Evolutionary conservation across 768 basidiomycete genomes (phyloP), one percentile per base, ranked within the genome.

Genomic region (Lactifluus pinguis): DNA sequence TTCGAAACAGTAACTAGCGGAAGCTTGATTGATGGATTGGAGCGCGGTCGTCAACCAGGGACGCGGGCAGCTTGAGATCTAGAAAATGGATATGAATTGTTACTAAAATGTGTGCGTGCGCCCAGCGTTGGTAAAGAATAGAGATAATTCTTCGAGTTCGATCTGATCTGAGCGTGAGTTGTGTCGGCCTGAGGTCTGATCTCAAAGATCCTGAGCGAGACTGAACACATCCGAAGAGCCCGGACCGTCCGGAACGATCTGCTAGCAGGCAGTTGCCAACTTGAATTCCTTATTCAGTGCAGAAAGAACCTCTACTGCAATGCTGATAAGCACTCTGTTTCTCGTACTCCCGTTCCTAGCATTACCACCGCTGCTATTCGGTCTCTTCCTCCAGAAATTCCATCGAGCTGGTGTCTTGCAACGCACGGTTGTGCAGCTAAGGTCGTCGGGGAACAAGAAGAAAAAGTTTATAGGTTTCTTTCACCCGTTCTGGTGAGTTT

Each of bases 401-500:
- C 14, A 25, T 29, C n/a, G 41, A 0, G 21, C 25, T 34, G 3
- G 13, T 0, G 25, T 9, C 10, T 58, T 48, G 13, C 61, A 54
- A 54, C 61, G 56, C 38, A 38, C 52, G 3, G 47, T 41, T 3
- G 39, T 30, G 10, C 32, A 34, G 32, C 57, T 70, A 30, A 60
- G 65, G 3, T 29, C 67, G 3, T 29, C 67, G 1, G n/a, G 57
- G 6, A 57, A 63, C 3, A 21, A 61, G 49, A 34, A 71, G 49
- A 52, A 67, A 60, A 74, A 68, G 49, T 72, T 94, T 19, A 76
- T 94, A 2, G 94, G 89, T 0, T 88, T 95, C 75, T 95, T 97
- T 70, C 95, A 98, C 76, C 95, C 95, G 0, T 98, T 95, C 71
- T 98, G 94, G 94, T 94, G 67, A 74, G 83, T 69, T 47, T 3